phyloP scores from a whole-genome alignment of 768 basidiomycete genomes.

The Boletales sp. region DNA sequence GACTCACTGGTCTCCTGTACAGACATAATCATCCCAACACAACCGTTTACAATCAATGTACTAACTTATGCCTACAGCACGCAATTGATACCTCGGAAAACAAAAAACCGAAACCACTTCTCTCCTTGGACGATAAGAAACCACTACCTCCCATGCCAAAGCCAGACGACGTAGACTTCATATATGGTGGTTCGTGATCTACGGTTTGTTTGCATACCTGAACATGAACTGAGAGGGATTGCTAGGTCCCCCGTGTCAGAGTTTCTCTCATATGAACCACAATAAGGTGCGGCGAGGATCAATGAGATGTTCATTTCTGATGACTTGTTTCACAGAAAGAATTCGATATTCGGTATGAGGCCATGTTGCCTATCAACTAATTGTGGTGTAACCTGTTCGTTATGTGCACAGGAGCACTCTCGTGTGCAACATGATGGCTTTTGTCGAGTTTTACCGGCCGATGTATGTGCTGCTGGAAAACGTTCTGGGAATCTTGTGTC shows the following conservation, averaged over 20 bases:
- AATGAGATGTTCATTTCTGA: background rate
- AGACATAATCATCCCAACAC: slow-evolving; percentile 63
- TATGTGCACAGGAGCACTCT: slow-evolving; percentile 48
- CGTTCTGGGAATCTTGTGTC: slow-evolving; percentile 56
- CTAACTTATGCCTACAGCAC: slow-evolving; percentile 56
- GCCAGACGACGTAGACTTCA: slow-evolving; percentile 60
- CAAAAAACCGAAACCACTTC: slow-evolving; percentile 36
- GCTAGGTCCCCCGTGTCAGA: slow-evolving; percentile 73
- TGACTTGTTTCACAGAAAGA: slow-evolving; percentile 37
- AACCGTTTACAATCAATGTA: slow-evolving; percentile 62
- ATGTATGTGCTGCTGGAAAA: slow-evolving; percentile 70
- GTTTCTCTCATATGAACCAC: slow-evolving; percentile 65
- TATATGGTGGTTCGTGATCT: slow-evolving; percentile 60
- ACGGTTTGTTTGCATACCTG: background rate
- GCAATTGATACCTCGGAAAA: slow-evolving; percentile 48
- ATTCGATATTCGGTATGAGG: slow-evolving; percentile 54
- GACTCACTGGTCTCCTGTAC: slow-evolving; percentile 2
- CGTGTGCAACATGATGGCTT: slow-evolving; percentile 67
- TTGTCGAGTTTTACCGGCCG: slow-evolving; percentile 62
- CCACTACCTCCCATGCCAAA: slow-evolving; percentile 49
- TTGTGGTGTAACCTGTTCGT: background rate
- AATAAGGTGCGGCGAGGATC: slow-evolving; percentile 40
- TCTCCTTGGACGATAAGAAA: slow-evolving; percentile 38
- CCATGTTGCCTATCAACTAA: background rate
- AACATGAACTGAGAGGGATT: background rate